These are phyloP conservation scores for Lachnellula cervina DNA, from an alignment of 2,329 filamentous ascomycete species.

Conservation along the genomic window DNA sequence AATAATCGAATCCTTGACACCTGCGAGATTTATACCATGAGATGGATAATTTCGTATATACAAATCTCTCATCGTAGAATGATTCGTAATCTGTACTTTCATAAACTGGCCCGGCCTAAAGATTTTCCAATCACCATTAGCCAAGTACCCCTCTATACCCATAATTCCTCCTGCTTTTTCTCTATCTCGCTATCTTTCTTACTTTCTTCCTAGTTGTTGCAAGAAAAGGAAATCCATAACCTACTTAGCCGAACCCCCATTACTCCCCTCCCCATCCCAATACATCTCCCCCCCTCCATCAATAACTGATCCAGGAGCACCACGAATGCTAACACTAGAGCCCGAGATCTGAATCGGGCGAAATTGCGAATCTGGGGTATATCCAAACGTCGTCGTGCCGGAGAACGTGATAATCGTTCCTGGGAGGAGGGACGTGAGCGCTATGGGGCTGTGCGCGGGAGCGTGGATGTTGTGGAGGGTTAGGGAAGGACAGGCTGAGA, in stretches of 20 bases:
- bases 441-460: slow-evolving; percentile 35
- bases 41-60: slow-evolving; percentile 39
- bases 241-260: slow-evolving; percentile 34
- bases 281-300: slow-evolving; percentile 38
- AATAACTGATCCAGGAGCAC: slow-evolving; percentile 32
- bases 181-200: neutral
- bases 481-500: slow-evolving; percentile 39
- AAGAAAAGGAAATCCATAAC: neutral
- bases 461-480: slow-evolving; percentile 37
- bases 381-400: slow-evolving; percentile 37
- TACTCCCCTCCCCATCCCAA: slow-evolving; percentile 43
- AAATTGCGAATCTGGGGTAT: slow-evolving; percentile 35
- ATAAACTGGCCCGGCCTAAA: slow-evolving; percentile 38
- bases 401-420: slow-evolving; percentile 40
- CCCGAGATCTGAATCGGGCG: slow-evolving; percentile 36
- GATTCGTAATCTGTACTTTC: slow-evolving; percentile 36
- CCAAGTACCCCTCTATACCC: no score
- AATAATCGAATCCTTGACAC: slow-evolving; percentile 30
- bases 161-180: no score
- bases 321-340: slow-evolving; percentile 37
- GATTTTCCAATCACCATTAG: neutral
- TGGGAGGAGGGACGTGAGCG: slow-evolving; percentile 36
- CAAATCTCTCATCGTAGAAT: slow-evolving; percentile 35
- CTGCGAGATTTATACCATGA: slow-evolving; percentile 36
- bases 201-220: no score